Conservation (phyloP, 352 stramenopile species). For the Globisporangium splendens region DNA sequence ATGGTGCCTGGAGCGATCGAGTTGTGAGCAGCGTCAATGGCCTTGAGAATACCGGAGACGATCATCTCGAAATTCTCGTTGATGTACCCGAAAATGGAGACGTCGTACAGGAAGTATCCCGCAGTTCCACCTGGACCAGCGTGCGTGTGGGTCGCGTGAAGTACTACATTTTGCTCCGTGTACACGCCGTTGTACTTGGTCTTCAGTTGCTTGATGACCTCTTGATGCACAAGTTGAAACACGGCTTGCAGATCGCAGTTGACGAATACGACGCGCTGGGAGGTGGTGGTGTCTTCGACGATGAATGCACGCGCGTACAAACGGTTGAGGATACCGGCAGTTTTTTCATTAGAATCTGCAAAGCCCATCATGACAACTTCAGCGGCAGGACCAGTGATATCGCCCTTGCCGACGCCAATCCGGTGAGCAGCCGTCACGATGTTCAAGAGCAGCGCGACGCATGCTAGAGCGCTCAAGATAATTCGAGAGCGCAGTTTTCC, state of each 20-base stretch:
- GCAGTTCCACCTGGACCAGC: conserved; percentile 64
- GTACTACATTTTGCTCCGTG: conserved; percentile 59
- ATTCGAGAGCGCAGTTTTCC: conserved; percentile 4
- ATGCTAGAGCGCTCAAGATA: conserved; percentile 3
- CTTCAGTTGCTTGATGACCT: conserved; percentile 37
- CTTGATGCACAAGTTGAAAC: conserved; percentile 52
- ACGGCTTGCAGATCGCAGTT: conserved; percentile 44
- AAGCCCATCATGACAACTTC: conserved; percentile 72
- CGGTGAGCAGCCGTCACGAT: conserved; percentile 23
- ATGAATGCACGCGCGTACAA: conserved; percentile 66
- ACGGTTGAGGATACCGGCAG: conserved; percentile 54
- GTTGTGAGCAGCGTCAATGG: conserved; percentile 57
- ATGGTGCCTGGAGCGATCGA: conserved; percentile 46
- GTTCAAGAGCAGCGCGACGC: conserved; percentile 9
- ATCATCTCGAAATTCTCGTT: conserved; percentile 63
- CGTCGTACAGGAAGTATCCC: conserved; percentile 72
- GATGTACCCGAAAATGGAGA: conserved; percentile 41
- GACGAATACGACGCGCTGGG: conserved; percentile 36
- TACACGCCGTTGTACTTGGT: conserved; percentile 39
- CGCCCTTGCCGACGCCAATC: conserved; percentile 52
- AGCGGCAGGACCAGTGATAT: conserved; percentile 57
- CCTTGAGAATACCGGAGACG: conserved; percentile 56
- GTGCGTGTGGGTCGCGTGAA: conserved; percentile 86
- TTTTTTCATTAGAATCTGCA: conserved; percentile 37
- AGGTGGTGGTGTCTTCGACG: conserved; percentile 37